These are phyloP conservation scores for Hypoxylon sp. DNA, from an alignment of 2,329 filamentous ascomycete species.

Conservation along the genomic window DNA sequence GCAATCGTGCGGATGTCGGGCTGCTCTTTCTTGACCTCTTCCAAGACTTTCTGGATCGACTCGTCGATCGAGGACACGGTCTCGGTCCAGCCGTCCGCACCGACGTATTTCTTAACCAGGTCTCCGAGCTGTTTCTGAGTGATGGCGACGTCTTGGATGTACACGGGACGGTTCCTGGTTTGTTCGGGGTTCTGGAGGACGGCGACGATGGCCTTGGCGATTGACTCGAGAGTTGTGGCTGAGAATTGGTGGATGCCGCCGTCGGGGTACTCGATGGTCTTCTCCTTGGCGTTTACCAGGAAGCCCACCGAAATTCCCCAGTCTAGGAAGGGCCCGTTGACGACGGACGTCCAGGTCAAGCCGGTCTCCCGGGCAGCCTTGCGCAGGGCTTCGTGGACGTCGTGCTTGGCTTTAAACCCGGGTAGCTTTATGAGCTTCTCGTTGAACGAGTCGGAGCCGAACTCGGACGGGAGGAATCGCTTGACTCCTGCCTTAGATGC, in stretches of 20 bases:
- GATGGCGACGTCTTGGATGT: conserved; percentile 58
- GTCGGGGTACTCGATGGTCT: conserved; percentile 59
- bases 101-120: conserved; percentile 34
- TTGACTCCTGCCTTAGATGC: conserved; percentile 68
- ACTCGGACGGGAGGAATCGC: conserved; percentile 72
- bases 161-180: conserved; percentile 66
- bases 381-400: conserved; percentile 55
- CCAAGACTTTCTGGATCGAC: conserved; percentile 42
- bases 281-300: conserved; percentile 57
- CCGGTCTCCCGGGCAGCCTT: conserved; percentile 55
- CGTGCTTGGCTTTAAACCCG: conserved; percentile 64
- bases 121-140: conserved; percentile 62
- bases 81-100: conserved; percentile 48
- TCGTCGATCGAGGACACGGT: conserved; percentile 45
- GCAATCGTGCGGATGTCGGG: conserved; percentile 42
- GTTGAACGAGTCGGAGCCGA: conserved; percentile 56
- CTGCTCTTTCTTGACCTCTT: conserved; percentile 48
- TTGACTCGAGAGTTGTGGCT: conserved; percentile 58
- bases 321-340: conserved; percentile 69
- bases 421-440: conserved; percentile 57
- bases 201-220: conserved; percentile 62
- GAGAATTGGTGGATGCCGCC: conserved; percentile 63
- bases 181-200: conserved; percentile 62
- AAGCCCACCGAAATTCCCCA: conserved; percentile 61
- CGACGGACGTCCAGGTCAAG: conserved; percentile 67